A percentile compares a stretch with the other conserved stretches of the same genome.
phyloP scores from a whole-genome alignment of 345 rosid genomes.

The Brassica napus region DNA sequence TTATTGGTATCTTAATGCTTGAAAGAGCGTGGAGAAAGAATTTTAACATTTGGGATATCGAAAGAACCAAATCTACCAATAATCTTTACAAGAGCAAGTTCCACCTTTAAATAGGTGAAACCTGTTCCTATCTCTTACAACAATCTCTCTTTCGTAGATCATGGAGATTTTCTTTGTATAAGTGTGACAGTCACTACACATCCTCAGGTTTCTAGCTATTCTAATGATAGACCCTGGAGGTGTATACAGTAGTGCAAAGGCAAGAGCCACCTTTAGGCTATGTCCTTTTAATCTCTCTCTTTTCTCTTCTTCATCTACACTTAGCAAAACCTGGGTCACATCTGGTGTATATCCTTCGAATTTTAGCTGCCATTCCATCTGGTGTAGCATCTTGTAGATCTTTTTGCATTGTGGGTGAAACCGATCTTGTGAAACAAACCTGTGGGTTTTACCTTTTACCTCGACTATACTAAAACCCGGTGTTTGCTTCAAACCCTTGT shows the following conservation, averaged over 20 bases:
- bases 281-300: constrained; percentile 67
- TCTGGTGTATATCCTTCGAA: constrained; percentile 76
- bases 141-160: constrained; percentile 63
- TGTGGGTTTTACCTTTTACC: constrained; percentile 50
- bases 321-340: constrained; percentile 52
- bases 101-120: constrained; percentile 86
- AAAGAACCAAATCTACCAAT: constrained; percentile 50
- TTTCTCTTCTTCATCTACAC: constrained; percentile 71
- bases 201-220: constrained; percentile 68
- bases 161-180: too few relatives aligned
- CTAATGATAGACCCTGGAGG: constrained; percentile 62
- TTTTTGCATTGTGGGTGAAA: constrained; percentile 45
- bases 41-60: neutral
- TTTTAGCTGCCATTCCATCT: constrained; percentile 87
- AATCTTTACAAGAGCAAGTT: constrained; percentile 72
- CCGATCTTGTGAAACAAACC: constrained; percentile 65
- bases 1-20: neutral
- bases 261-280: constrained; percentile 74
- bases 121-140: constrained; percentile 60
- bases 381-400: constrained; percentile 65
- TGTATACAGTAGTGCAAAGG: constrained; percentile 60
- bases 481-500: constrained; percentile 45
- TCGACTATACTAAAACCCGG: constrained; percentile 65
- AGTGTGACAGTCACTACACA: constrained; percentile 86
- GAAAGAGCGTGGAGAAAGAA: neutral